These are phyloP conservation scores for Penicilliopsis zonata DNA, from an alignment of 495 filamentous ascomycete genomes.

Conservation along the genomic window DNA sequence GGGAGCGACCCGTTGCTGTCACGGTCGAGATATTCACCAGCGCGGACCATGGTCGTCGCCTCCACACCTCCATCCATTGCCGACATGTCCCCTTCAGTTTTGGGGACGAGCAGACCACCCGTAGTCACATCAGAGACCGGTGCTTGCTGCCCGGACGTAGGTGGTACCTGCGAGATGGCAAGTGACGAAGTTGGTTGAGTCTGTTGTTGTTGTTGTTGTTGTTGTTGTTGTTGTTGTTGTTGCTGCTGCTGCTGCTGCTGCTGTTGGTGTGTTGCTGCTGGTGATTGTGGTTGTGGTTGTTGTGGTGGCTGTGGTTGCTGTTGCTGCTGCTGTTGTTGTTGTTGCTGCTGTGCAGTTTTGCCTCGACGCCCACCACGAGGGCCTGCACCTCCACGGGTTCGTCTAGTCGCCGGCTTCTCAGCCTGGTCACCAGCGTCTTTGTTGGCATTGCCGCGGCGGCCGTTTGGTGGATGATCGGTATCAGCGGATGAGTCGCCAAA, in stretches of 20 bases:
- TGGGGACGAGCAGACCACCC: slow-evolving; percentile 11
- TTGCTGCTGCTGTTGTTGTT: slow-evolving; percentile 16
- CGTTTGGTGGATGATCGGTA: slow-evolving; percentile 20
- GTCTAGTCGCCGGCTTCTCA: slow-evolving; percentile 43
- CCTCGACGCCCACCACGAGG: slow-evolving; percentile 24
- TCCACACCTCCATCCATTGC: slow-evolving; percentile 19
- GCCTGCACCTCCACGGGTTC: slow-evolving; percentile 30
- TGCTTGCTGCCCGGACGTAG: slow-evolving; percentile 7
- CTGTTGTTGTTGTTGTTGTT: slow-evolving; percentile 4
- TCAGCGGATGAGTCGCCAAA: slow-evolving; percentile 54
- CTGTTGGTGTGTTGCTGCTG: no score
- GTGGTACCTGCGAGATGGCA: no score
- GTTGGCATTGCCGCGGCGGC: slow-evolving; percentile 34
- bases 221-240: slow-evolving; percentile 14
- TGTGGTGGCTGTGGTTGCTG: slow-evolving; percentile 10
- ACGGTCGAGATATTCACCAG: slow-evolving; percentile 15
- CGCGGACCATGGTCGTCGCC: slow-evolving; percentile 2
- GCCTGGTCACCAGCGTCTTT: slow-evolving; percentile 38
- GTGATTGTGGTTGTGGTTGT: no score
- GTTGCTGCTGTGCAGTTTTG: slow-evolving; percentile 21
- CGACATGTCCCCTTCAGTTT: slow-evolving; percentile 20
- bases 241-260: slow-evolving; percentile 14
- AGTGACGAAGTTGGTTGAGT: slow-evolving; percentile 2
- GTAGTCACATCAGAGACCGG: slow-evolving; percentile 14
- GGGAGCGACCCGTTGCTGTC: slow-evolving; percentile 10